Percentiles rank a stretch among this genome's conserved stretches.
Conservation (phyloP, 179 eudicot species). For the Silene noctiflora region DNA sequence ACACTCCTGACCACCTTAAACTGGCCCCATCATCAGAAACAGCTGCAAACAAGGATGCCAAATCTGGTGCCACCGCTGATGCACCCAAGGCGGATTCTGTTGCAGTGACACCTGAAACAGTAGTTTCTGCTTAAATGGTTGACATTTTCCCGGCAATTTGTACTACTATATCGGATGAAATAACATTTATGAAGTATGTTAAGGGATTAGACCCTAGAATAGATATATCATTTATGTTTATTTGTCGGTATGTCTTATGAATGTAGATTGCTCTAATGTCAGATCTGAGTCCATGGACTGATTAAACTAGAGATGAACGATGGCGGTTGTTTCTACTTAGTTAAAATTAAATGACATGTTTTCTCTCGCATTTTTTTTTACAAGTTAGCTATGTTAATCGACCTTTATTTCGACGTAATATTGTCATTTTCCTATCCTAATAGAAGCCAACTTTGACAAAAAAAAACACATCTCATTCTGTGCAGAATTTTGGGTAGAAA, state of each 20-base stretch:
- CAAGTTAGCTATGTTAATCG: too few relatives aligned
- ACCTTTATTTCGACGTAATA: too few relatives aligned
- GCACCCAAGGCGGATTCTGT: background rate
- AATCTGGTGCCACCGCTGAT: slow-evolving; percentile 21
- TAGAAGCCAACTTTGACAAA: too few relatives aligned
- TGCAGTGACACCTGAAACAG: background rate
- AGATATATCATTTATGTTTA: background rate
- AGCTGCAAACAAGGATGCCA: slow-evolving; percentile 28
- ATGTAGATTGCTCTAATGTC: background rate
- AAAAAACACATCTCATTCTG: too few relatives aligned
- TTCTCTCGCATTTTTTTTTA: too few relatives aligned
- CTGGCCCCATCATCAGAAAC: slow-evolving; percentile 33
- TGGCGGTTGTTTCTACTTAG: background rate
- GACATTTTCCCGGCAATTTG: background rate
- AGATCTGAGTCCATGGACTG: background rate
- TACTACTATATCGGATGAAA: background rate
- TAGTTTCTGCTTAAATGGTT: background rate
- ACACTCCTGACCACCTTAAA: slow-evolving; percentile 55
- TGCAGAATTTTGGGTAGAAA: too few relatives aligned
- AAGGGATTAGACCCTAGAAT: background rate
- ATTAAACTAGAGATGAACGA: background rate
- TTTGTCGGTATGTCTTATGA: background rate
- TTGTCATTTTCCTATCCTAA: too few relatives aligned
- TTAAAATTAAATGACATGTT: background rate
- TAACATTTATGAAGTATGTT: background rate